Base-by-base conservation (phyloP, 164 flowering plant species). In the Vitis labrusca region DNA sequence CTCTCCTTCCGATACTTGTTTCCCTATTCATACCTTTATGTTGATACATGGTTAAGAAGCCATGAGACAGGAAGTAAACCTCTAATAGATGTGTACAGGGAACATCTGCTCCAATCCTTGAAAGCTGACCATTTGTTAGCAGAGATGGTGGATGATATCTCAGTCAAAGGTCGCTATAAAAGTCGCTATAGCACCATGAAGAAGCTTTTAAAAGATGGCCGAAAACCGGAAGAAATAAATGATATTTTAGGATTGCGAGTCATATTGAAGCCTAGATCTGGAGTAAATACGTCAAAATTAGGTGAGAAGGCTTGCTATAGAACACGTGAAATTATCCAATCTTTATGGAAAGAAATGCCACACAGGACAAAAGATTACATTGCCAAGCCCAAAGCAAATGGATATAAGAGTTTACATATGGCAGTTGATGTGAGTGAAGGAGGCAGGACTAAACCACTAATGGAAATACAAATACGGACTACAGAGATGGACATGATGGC, bases 161-260 rank as follows among this genome's bases (percentile, higher is more conserved):
- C 78, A 12, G 82, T 91, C 48, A 77, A 80, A 66, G 93, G 97
- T 59, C 96, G 98, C n/a, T 86, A 88, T 64, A 95, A 95, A 76
- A 95, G 94, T 65, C 93, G 91, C 53, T 95, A 83, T 73, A 92
- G 98, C 79, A 95, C 96, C 51, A 92, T 95, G 97, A 91, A 90
- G 82, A 95, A 95, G 78, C 89, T 95, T 54, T 50, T 92, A 69
- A 88, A 72, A 73, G 97, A 92, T 81, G 97, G 96, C 3, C 89
- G 98, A 59, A 84, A 74, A 70, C 89, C 86, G 1, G 93, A 92
- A 69, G 93, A 92, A 65, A 91, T 92, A 58, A 80, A 91, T 76
- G 98, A 95, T 78, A 61, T 95, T 70, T 74, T 90, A 65, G 97
- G 94, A 32, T 71, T 91, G 73, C 82, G 94, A 61, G 89, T 95